These are phyloP conservation scores for Elongisporangium senticosum DNA, from an alignment of 352 stramenopile genomes.

Conservation along the genomic window DNA sequence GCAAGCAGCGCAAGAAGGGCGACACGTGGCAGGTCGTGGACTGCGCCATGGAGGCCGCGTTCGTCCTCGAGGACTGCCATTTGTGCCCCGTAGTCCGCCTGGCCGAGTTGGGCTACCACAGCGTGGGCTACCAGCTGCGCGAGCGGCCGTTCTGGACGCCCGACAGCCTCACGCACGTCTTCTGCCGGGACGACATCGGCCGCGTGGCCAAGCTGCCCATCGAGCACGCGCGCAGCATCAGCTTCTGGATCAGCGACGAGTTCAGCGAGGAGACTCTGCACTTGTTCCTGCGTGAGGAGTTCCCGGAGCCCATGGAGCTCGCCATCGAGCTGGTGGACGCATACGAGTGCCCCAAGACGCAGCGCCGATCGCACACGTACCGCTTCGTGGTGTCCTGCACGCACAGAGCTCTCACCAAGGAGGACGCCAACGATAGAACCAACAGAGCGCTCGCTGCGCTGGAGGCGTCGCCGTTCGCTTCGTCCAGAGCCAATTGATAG, in stretches of 20 bases:
- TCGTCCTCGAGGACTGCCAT: slow-evolving; percentile 62
- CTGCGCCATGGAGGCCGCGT: slow-evolving; percentile 42
- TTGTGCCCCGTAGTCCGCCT: slow-evolving; percentile 55
- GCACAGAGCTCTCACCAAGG: slow-evolving; percentile 32
- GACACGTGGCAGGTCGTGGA: slow-evolving; percentile 82
- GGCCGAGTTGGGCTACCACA: slow-evolving; percentile 65
- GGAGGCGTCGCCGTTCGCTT: slow-evolving; percentile 50
- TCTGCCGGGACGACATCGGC: slow-evolving; percentile 39
- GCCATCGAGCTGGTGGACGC: slow-evolving; percentile 39
- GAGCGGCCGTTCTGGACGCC: slow-evolving; percentile 71
- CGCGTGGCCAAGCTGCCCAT: slow-evolving; percentile 46
- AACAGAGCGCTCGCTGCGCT: slow-evolving; percentile 32
- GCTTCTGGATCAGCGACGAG: slow-evolving; percentile 68
- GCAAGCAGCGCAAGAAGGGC: slow-evolving; percentile 43
- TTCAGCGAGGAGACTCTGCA: slow-evolving; percentile 48
- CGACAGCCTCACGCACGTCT: slow-evolving; percentile 66
- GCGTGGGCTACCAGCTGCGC: slow-evolving; percentile 70
- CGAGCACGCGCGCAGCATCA: slow-evolving; percentile 60
- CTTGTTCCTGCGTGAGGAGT: slow-evolving; percentile 34
- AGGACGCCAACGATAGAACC: slow-evolving; percentile 43
- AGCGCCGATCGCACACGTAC: slow-evolving; percentile 59
- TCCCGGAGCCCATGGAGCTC: slow-evolving; percentile 34
- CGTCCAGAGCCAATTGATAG: slow-evolving; percentile 32
- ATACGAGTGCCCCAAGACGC: slow-evolving; percentile 47
- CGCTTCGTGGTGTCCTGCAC: slow-evolving; percentile 37